Conservation (phyloP, 2,329 filamentous ascomycete genomes). For the Sporothrix globosa region DNA sequence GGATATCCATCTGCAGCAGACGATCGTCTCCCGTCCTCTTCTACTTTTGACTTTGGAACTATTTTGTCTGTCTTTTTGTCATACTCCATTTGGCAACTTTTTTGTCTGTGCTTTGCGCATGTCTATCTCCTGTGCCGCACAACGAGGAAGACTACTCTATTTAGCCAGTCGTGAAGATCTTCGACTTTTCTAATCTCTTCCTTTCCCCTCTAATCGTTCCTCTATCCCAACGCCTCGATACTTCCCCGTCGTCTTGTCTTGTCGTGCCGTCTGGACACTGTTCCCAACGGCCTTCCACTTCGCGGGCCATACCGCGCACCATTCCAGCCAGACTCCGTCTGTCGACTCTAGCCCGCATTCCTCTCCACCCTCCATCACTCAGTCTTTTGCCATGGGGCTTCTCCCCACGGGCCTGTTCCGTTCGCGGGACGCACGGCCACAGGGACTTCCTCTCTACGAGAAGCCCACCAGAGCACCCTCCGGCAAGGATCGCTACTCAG, state of each 20-base stretch:
- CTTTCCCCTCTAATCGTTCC: not conserved
- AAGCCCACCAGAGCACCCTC: conserved; percentile 45
- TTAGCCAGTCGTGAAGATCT: not conserved
- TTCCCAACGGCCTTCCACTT: conserved; percentile 3
- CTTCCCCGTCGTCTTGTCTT: not conserved
- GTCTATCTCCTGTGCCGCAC: not conserved
- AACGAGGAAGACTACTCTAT: not conserved
- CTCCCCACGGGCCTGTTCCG: conserved; percentile 47
- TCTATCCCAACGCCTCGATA: not conserved
- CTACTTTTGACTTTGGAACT: not conserved
- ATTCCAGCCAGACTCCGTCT: conserved; percentile 25
- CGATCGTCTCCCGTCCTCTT: conserved; percentile 10
- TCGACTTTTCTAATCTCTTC: not conserved
- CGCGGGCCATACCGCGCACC: conserved; percentile 22
- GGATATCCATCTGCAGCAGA: conserved; percentile 19
- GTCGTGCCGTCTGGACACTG: not conserved
- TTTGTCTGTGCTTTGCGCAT: not conserved
- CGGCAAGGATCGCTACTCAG: conserved; percentile 57
- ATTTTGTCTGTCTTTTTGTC: conserved; percentile 16
- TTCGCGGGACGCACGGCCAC: conserved; percentile 50
- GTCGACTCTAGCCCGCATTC: not conserved
- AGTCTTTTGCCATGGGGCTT: conserved; percentile 51
- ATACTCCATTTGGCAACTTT: not conserved
- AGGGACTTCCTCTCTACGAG: conserved; percentile 56
- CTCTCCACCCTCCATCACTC: not conserved